Evolutionary conservation across 495 filamentous ascomycete species (phyloP).

Genomic region (Xylaria flabelliformis): DNA sequence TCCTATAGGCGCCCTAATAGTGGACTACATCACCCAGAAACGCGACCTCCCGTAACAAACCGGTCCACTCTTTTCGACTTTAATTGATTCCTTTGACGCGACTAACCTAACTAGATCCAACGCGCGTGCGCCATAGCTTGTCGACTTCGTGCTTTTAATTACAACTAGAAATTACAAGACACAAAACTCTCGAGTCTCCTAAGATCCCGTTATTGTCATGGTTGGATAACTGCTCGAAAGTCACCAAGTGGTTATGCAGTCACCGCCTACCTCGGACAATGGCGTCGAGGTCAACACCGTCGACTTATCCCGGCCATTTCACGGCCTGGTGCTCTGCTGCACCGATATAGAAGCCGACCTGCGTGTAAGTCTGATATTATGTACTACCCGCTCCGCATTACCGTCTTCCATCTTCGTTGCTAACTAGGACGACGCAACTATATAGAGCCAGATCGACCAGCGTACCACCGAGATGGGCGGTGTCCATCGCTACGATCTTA

Average conservation of each 20-base stretch:
- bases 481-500: conserved; percentile 85
- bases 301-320: conserved; percentile 68
- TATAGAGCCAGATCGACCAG: conserved; percentile 71
- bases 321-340: conserved; percentile 86
- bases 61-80: not conserved
- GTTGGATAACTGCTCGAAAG: not conserved
- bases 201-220: not conserved
- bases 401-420: not conserved
- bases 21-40: conserved; percentile 11
- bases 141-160: not conserved
- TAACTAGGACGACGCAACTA: conserved; percentile 1
- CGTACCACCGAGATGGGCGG: conserved; percentile 86
- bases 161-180: not conserved
- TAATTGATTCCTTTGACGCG: conserved; percentile 24
- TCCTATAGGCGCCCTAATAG: not conserved
- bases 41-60: conserved; percentile 6
- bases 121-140: conserved; percentile 12
- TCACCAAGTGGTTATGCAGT: conserved; percentile 29
- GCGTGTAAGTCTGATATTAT: conserved; percentile 63
- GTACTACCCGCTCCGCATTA: not conserved
- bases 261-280: conserved; percentile 32
- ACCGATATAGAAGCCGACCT: conserved; percentile 83
- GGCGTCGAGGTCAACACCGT: conserved; percentile 49
- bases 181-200: not conserved
- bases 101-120: not conserved